Base-by-base conservation (phyloP, 2,329 filamentous ascomycete genomes). In the Cadophora luteo-olivacea region DNA sequence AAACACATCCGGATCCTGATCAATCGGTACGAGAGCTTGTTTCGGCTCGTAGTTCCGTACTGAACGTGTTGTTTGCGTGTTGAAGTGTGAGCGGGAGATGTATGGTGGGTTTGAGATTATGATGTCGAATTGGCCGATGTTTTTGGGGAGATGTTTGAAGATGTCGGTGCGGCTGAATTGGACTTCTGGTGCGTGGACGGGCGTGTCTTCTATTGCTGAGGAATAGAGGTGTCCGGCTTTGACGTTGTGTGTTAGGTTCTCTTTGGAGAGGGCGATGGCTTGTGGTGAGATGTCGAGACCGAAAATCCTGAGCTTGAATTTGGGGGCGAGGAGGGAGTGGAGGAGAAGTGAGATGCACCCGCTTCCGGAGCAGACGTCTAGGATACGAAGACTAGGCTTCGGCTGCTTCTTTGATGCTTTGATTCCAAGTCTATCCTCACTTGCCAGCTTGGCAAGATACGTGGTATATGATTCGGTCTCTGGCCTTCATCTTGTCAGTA, bases 61-160 rank as follows among this genome's bases (percentile, higher is more conserved):
- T 14, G 92, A 95, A 32, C 89, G 86, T 0, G 85, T 83, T 0
- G 91, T 94, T 22, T 87, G 86, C 49, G 80, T 84, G 49, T 84
- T 80, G 75, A 92, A 94, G 8, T 86, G 87, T 8, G 62, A 14
- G 3, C 78, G 71, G 1, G 94, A 97, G 62, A 98, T 90, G 78
- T 98, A 98, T 0, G 96, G 96, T 19, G 96, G 96, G 76, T 99
- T 99, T 1, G 92, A 92, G 45, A 96, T 86, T 1, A 99, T 80
- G 4, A 98, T 81, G 68, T 78, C 75, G 55, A 67, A 71, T 62
- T 58, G 32, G 3, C 52, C 38, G n/a, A 48, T 24, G 22, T 58
- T 45, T 14, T 25, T 32, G 16, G 32, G 19, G 1, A 55, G 16
- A 9, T 48, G 14, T 32, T n/a, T 2, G 19, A 67, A 33, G 16